Percentiles rank a stretch among this genome's conserved stretches.
phyloP scores from a whole-genome alignment of 495 filamentous ascomycete species.

The Parathielavia hyrcaniae region DNA sequence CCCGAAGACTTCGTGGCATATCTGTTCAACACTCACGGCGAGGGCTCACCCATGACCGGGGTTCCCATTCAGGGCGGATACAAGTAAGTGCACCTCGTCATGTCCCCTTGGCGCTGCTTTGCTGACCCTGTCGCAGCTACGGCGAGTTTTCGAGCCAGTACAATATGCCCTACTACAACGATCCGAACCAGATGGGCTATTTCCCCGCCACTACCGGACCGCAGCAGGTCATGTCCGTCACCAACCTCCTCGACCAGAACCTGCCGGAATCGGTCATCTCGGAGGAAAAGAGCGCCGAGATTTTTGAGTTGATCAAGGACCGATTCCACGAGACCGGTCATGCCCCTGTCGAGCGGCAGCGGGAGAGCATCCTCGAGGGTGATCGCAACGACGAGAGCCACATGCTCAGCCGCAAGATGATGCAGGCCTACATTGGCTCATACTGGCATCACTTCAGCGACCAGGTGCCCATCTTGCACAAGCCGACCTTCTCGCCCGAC shows the following conservation, averaged over 20 bases:
- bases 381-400: constrained; percentile 65
- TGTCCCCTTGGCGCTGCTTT: neutral
- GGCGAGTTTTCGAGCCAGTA: constrained; percentile 47
- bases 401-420: constrained; percentile 83
- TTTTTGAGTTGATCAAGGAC: constrained; percentile 78
- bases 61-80: constrained; percentile 43
- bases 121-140: constrained; percentile 40
- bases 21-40: constrained; percentile 66
- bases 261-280: constrained; percentile 75
- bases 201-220: constrained; percentile 48
- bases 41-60: constrained; percentile 41
- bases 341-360: constrained; percentile 65
- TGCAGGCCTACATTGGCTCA: constrained; percentile 88
- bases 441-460: constrained; percentile 95
- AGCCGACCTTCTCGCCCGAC: constrained; percentile 86
- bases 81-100: constrained; percentile 37
- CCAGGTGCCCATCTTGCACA: constrained; percentile 89
- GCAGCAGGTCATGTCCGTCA: constrained; percentile 82
- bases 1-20: constrained; percentile 89
- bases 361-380: constrained; percentile 71
- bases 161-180: constrained; percentile 44
- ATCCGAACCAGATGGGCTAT: constrained; percentile 46
- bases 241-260: constrained; percentile 77
- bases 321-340: constrained; percentile 78
- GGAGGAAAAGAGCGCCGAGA: constrained; percentile 75